phyloP scores from a whole-genome alignment of 1,139 yeast genomes.

The Kazachstania sp. region DNA sequence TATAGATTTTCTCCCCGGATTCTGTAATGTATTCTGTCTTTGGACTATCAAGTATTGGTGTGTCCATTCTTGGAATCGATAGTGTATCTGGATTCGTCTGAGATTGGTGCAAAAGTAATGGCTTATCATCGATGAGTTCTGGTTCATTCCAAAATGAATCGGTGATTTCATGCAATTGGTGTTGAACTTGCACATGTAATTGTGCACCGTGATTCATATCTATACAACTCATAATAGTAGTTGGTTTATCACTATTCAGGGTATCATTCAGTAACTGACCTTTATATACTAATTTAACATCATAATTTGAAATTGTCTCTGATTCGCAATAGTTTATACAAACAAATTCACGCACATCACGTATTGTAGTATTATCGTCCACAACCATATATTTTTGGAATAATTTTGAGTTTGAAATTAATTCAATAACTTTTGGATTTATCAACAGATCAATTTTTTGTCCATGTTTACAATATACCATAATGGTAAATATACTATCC shows the following conservation, averaged over 20 bases:
- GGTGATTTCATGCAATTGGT: constrained; percentile 12
- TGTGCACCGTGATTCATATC: constrained; percentile 14
- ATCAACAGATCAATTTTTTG: constrained; percentile 6
- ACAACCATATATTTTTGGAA: constrained; percentile 20
- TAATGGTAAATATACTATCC: constrained; percentile 16
- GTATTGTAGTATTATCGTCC: constrained; percentile 20
- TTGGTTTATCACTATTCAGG: constrained; percentile 15
- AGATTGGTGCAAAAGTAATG: not conserved
- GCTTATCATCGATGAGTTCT: not conserved
- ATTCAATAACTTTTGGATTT: constrained; percentile 14
- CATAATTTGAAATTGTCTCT: constrained; percentile 14
- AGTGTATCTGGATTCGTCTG: too few relatives aligned
- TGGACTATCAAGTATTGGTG: not conserved
- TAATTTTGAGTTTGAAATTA: constrained; percentile 23
- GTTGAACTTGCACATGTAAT: constrained; percentile 21
- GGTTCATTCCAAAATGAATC: constrained; percentile 27
- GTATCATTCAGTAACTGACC: constrained; percentile 20
- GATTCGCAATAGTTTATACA: constrained; percentile 23
- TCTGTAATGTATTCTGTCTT: not conserved
- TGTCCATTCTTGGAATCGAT: not conserved
- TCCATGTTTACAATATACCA: constrained; percentile 22
- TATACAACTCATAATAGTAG: constrained; percentile 17
- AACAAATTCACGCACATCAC: constrained; percentile 25
- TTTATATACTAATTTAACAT: constrained; percentile 23
- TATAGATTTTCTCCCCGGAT: not conserved